Evolutionary conservation across 164 flowering plant genomes (phyloP).

Genomic region (Amborella trichopoda): DNA sequence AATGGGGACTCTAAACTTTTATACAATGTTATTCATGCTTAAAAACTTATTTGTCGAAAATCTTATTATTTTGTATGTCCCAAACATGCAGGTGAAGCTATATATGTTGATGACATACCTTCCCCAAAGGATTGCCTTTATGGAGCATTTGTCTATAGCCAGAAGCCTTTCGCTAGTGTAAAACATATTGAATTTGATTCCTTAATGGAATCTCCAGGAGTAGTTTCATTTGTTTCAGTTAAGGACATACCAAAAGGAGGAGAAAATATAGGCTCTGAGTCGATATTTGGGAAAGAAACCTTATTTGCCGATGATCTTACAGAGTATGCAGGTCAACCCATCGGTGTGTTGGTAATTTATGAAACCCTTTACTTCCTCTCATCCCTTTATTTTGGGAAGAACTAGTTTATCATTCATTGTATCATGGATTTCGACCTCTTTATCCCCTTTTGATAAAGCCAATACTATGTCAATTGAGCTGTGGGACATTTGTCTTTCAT

Average conservation of each 20-base stretch:
- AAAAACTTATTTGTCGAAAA: too few relatives aligned
- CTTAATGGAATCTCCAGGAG: slow-evolving; percentile 24
- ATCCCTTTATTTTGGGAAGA: too few relatives aligned
- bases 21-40: too few relatives aligned
- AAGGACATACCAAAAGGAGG: slow-evolving; percentile 71
- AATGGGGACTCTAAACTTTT: too few relatives aligned
- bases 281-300: slow-evolving; percentile 49
- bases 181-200: slow-evolving; percentile 34
- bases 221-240: slow-evolving; percentile 33
- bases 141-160: slow-evolving; percentile 79
- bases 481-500: too few relatives aligned
- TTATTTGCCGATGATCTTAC: slow-evolving; percentile 70
- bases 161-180: slow-evolving; percentile 58
- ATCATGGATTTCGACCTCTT: too few relatives aligned
- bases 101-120: slow-evolving; percentile 88
- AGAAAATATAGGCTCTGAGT: slow-evolving; percentile 41
- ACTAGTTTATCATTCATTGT: too few relatives aligned
- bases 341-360: slow-evolving; percentile 65
- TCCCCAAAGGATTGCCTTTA: slow-evolving; percentile 67
- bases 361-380: too few relatives aligned
- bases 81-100: slow-evolving; percentile 79
- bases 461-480: too few relatives aligned
- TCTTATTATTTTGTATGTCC: too few relatives aligned
- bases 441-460: too few relatives aligned
- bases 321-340: slow-evolving; percentile 50